Evolutionary conservation across 768 basidiomycete species (phyloP).

Genomic region (Tephrocybe sp.): DNA sequence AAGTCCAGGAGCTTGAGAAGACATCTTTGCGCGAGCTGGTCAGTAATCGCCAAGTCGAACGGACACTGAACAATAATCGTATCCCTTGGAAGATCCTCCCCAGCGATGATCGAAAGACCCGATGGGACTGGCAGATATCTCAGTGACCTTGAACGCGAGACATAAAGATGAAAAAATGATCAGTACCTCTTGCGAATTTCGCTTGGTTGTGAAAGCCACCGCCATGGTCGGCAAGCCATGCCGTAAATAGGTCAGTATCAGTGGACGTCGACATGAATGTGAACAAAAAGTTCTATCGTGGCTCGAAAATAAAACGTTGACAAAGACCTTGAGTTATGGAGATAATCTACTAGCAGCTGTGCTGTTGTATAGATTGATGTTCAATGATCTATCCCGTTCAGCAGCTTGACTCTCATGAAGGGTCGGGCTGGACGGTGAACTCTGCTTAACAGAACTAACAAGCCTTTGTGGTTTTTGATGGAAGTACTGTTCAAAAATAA

Average conservation of each 20-base stretch:
- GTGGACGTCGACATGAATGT: conserved; percentile 4
- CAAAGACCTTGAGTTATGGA: no score
- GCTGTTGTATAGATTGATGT: no score
- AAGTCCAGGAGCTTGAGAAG: conserved; percentile 37
- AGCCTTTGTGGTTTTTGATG: no score
- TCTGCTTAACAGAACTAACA: no score
- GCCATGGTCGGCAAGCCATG: conserved; percentile 49
- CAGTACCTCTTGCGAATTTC: conserved; percentile 40
- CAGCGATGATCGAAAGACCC: conserved; percentile 53
- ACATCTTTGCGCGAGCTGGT: conserved; percentile 40
- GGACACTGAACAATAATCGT: conserved; percentile 64
- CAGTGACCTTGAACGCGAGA: neutral
- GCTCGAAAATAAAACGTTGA: no score
- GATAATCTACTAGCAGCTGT: no score
- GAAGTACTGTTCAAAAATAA: no score
- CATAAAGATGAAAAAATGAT: neutral
- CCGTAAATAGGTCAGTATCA: conserved; percentile 28
- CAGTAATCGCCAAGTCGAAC: conserved; percentile 61
- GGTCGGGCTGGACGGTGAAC: no score
- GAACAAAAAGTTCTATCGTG: no score
- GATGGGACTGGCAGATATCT: conserved; percentile 27
- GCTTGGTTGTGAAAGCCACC: conserved; percentile 50
- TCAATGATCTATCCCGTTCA: no score
- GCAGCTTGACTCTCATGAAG: no score
- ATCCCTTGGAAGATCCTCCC: conserved; percentile 44